A percentile compares a stretch with the other conserved stretches of the same genome.
Evolutionary conservation across 2,329 filamentous ascomycete genomes (phyloP).

Genomic region (Ceratocystiopsis sp.): DNA sequence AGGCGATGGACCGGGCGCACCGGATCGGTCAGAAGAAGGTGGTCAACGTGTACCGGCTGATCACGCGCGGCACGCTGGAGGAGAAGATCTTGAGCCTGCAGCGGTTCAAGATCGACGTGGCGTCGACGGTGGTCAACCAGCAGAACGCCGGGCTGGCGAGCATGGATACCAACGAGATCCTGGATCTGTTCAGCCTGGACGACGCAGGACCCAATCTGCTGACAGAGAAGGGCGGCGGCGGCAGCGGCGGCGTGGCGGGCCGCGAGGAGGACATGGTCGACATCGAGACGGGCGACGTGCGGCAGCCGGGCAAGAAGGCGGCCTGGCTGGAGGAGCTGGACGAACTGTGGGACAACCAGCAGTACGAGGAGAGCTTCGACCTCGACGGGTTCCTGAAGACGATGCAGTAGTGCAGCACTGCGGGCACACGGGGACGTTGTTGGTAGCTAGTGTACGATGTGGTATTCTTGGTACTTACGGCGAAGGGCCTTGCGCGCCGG

Average conservation of each 20-base stretch:
- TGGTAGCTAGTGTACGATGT: too few relatives aligned
- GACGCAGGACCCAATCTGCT: conserved; percentile 55
- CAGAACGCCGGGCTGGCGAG: conserved; percentile 87
- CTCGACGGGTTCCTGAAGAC: conserved; percentile 87
- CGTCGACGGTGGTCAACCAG: conserved; percentile 95
- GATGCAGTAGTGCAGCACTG: conserved; percentile 45
- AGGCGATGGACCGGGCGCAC: conserved; percentile 97
- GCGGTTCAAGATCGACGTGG: conserved; percentile 98
- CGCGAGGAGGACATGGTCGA: conserved; percentile 81
- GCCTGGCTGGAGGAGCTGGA: conserved; percentile 88
- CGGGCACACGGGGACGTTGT: too few relatives aligned
- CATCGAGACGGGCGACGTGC: conserved; percentile 75
- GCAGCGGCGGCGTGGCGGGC: conserved; percentile 20
- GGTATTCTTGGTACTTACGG: not conserved
- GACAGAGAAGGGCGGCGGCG: conserved; percentile 32
- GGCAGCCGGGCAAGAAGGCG: conserved; percentile 84
- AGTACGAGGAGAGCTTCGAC: conserved; percentile 97
- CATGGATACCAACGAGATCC: conserved; percentile 97
- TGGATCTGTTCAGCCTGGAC: conserved; percentile 87
- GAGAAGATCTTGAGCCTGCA: conserved; percentile 97
- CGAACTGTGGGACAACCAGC: conserved; percentile 91
- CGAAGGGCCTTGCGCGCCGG: not conserved
- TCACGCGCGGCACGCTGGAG: conserved; percentile 88
- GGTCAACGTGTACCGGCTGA: conserved; percentile 93
- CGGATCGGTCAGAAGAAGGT: conserved; percentile 99